These are phyloP conservation scores for Erysimum cheiri DNA, from an alignment of 441 rosid genomes.

Conservation along the genomic window DNA sequence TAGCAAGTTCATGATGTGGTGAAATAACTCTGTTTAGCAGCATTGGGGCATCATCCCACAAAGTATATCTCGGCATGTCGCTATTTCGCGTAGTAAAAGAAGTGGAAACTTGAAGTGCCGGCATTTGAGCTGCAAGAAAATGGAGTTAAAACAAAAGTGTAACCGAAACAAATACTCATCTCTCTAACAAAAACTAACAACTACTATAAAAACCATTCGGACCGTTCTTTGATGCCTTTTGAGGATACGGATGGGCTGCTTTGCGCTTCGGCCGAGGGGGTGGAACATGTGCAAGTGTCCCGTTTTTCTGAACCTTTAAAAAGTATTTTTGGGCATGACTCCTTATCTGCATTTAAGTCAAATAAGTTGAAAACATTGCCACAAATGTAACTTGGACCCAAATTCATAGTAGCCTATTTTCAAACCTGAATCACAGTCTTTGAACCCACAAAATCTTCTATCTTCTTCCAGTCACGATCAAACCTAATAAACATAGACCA, in stretches of 20 bases:
- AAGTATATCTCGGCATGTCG: conserved; percentile 54
- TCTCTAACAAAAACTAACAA: conserved; percentile 3
- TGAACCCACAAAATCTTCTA: conserved; percentile 78
- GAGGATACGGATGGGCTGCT: conserved; percentile 81
- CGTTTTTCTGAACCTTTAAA: conserved; percentile 74
- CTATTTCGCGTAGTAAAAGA: conserved; percentile 53
- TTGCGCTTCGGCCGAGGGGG: conserved; percentile 84
- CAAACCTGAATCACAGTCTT: conserved; percentile 79
- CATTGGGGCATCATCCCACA: conserved; percentile 70
- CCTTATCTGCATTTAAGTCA: conserved; percentile 49
- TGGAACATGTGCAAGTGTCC: conserved; percentile 75
- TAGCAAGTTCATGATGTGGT: conserved; percentile 55
- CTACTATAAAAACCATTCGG: conserved; percentile 16
- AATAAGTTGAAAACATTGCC: not conserved
- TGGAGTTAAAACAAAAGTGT: conserved; percentile 18
- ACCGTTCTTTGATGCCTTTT: conserved; percentile 74
- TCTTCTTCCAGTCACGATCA: conserved; percentile 83
- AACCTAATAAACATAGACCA: conserved; percentile 53
- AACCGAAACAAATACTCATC: not conserved
- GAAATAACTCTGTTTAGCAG: conserved; percentile 45
- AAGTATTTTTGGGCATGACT: conserved; percentile 87
- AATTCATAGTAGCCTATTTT: not conserved
- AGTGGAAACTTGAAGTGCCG: conserved; percentile 58
- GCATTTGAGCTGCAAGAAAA: conserved; percentile 54
- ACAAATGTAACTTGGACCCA: not conserved